phyloP scores from a whole-genome alignment of 768 basidiomycete species.

The Megacollybia marginata region DNA sequence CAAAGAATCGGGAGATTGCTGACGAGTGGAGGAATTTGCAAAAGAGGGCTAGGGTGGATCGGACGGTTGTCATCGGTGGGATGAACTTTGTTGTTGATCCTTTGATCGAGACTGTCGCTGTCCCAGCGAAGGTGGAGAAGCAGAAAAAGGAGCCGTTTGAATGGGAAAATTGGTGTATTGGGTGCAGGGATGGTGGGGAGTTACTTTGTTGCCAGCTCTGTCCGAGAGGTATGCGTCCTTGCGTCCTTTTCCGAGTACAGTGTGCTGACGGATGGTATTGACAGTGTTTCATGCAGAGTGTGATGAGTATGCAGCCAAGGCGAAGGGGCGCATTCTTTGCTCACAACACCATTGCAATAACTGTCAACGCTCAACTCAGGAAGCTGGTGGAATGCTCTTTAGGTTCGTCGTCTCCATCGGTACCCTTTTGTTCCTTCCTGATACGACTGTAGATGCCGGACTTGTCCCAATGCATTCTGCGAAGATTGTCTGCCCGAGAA shows the following conservation, averaged over 20 bases:
- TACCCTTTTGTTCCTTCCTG: neutral
- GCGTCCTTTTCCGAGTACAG: neutral
- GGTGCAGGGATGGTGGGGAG: conserved; percentile 54
- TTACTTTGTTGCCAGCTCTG: conserved; percentile 40
- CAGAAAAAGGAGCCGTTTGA: conserved; percentile 23
- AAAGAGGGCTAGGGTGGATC: conserved; percentile 33
- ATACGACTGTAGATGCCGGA: conserved; percentile 37
- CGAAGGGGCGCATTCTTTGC: conserved; percentile 25
- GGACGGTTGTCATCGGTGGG: conserved; percentile 26
- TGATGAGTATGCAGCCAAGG: conserved; percentile 28
- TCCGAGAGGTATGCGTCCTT: conserved; percentile 39
- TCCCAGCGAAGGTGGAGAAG: neutral
- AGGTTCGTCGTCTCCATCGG: conserved; percentile 30
- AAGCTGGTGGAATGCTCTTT: conserved; percentile 53
- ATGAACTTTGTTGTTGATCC: conserved; percentile 21
- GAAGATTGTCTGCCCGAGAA: conserved; percentile 51
- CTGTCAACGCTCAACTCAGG: conserved; percentile 35
- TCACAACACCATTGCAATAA: conserved; percentile 42
- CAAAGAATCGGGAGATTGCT: conserved; percentile 32
- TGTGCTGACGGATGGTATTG: neutral
- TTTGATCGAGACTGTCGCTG: too few relatives aligned
- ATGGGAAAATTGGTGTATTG: conserved; percentile 51
- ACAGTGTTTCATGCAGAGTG: conserved; percentile 51
- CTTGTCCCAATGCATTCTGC: conserved; percentile 52
- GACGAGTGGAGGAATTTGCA: conserved; percentile 38